Base-by-base conservation (phyloP, 2,329 filamentous ascomycete genomes). In the Colletotrichum sp. region DNA sequence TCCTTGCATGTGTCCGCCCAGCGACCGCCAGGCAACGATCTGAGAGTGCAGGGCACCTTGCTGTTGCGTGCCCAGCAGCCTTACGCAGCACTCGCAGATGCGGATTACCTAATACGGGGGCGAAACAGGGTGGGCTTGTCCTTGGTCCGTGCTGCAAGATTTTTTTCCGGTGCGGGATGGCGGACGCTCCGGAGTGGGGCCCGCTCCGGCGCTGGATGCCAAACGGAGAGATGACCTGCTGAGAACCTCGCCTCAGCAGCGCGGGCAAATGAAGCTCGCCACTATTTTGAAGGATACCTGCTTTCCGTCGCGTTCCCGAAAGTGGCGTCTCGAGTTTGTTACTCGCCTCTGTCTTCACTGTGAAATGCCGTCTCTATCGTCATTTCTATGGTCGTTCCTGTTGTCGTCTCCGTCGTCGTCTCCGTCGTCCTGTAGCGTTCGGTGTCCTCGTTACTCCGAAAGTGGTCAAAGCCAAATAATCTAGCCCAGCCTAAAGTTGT, bases 11-110 rank as follows among this genome's bases (percentile, higher is more conserved):
- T 62, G 70, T n/a, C 36, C 52, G 52, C 70, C 64, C 18, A 59
- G 22, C 52, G 26, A 72, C 52, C 48, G 34, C 70, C 34, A 72
- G 70, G 52, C 70, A 72, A 72, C 64, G 9, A 62, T 66, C 70
- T 57, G 63, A 36, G 28, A n/a, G 32, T 22, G 36, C n/a, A 63
- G 34, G 52, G 48, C 52, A 32, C 59, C 59, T 44, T 44, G 63
- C 63, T 10, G 22, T 64, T 60, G 30, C 48, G 28, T 36, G 52
- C 66, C 52, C 24, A 57, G 66, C 39, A 64, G 62, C 62, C 62
- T 64, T 64, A 64, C 30, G 59, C 13, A 64, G 44, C 30, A 64
- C 62, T 24, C 62, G n/a, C 65, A 24, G 48, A 4, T 36, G 65
- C 12, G 32, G 26, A 52, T 68, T 68, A 68, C 66, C 52, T 68